A percentile compares a stretch with the other conserved stretches of the same genome.
phyloP scores from a whole-genome alignment of 163 green algal genomes.

The Prototheca cutis region DNA sequence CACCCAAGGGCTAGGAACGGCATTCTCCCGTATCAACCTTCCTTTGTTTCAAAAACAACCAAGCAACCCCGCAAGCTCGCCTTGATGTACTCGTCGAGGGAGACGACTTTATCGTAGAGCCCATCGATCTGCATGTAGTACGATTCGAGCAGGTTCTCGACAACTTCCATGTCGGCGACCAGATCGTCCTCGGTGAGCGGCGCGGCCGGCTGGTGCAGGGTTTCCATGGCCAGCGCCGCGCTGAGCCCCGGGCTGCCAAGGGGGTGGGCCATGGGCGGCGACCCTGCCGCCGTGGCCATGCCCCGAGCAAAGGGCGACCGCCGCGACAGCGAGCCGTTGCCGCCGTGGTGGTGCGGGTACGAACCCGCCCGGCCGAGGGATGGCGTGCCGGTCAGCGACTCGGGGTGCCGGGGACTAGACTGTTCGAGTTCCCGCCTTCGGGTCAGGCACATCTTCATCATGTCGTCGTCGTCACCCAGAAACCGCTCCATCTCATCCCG shows the following conservation, averaged over 20 bases:
- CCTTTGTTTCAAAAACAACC: too few species aligned
- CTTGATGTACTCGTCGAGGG: conserved; percentile 48
- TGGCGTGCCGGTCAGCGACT: too few species aligned
- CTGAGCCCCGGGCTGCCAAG: neutral
- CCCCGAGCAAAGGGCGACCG: conserved; percentile 1
- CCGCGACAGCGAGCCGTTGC: neutral
- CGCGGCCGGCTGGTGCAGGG: neutral
- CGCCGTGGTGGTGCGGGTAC: neutral
- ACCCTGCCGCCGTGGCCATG: neutral
- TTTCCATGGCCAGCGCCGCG: neutral
- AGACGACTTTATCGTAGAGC: conserved; percentile 49
- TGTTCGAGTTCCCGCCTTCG: conserved; percentile 39
- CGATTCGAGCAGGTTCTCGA: conserved; percentile 58
- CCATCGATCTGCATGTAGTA: conserved; percentile 53
- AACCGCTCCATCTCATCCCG: conserved; percentile 62
- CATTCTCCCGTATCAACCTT: too few species aligned
- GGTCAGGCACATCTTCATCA: conserved; percentile 79
- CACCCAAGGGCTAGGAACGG: too few species aligned
- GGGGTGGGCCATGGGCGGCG: neutral
- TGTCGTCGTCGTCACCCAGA: conserved; percentile 80
- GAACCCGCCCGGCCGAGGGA: neutral
- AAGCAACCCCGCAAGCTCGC: too few species aligned
- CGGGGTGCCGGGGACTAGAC: neutral
- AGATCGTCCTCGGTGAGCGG: conserved; percentile 4
- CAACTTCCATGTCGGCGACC: conserved; percentile 23